phyloP scores from a whole-genome alignment of 2,329 filamentous ascomycete species.

The Paraphoma sp. region DNA sequence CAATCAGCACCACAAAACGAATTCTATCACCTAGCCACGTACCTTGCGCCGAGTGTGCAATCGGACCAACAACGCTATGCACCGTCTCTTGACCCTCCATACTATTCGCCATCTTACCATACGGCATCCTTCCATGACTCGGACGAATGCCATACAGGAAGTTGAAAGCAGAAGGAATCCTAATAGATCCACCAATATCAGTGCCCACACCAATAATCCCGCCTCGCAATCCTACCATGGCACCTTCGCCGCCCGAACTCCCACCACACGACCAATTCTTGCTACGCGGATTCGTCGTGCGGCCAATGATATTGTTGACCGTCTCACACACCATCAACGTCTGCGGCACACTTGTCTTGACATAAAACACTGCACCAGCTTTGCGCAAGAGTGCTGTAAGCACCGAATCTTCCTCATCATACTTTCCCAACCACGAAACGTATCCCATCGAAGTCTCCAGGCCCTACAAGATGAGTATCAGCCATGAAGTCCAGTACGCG shows the following conservation, averaged over 20 bases:
- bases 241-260: conserved; percentile 64
- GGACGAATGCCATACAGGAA: conserved; percentile 62
- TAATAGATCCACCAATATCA: conserved; percentile 61
- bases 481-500: too few relatives aligned
- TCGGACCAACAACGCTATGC: conserved; percentile 64
- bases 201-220: conserved; percentile 63
- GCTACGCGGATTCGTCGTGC: conserved; percentile 63
- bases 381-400: neutral
- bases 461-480: conserved; percentile 8
- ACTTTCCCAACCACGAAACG: conserved; percentile 51
- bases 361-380: conserved; percentile 60
- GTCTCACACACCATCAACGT: conserved; percentile 62
- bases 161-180: conserved; percentile 64
- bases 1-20: neutral
- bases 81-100: conserved; percentile 67
- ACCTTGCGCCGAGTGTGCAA: conserved; percentile 44
- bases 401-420: conserved; percentile 34
- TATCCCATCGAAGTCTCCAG: conserved; percentile 61
- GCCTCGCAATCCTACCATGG: conserved; percentile 59
- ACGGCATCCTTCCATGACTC: conserved; percentile 45
- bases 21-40: neutral
- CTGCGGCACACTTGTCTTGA: conserved; percentile 62
- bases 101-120: conserved; percentile 55
- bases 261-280: conserved; percentile 59
- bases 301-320: conserved; percentile 57